Percentiles rank a stretch among this genome's conserved stretches.
These are phyloP conservation scores for Prunus mira DNA, from an alignment of 306 rosid genomes.

Conservation along the genomic window DNA sequence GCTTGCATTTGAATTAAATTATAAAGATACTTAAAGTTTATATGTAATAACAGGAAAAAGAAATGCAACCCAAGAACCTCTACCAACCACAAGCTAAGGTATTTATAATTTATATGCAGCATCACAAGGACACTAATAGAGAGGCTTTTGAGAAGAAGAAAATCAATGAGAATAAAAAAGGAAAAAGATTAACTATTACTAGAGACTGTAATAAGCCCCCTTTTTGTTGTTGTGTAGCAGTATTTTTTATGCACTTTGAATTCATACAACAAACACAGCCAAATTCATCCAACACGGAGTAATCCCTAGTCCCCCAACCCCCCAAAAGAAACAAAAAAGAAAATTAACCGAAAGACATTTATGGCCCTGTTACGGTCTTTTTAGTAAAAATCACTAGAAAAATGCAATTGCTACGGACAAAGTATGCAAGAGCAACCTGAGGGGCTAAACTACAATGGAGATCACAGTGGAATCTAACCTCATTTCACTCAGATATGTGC, in stretches of 20 bases:
- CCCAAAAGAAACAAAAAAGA: neutral
- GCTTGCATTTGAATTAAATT: neutral
- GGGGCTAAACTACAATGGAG: too few relatives aligned
- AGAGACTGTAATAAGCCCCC: neutral
- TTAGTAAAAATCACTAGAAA: too few relatives aligned
- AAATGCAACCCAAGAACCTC: constrained; percentile 10
- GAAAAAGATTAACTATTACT: neutral
- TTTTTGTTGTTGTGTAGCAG: neutral
- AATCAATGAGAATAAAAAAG: neutral
- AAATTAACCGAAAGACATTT: neutral
- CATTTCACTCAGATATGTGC: too few relatives aligned
- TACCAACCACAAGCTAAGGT: neutral
- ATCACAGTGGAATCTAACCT: too few relatives aligned
- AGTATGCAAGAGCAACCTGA: too few relatives aligned
- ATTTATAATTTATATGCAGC: neutral
- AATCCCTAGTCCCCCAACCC: too few relatives aligned
- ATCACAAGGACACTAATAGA: neutral
- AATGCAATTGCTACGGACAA: too few relatives aligned
- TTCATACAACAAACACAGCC: neutral
- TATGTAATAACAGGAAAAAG: neutral
- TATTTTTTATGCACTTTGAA: neutral
- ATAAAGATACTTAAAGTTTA: neutral
- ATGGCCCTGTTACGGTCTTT: too few relatives aligned
- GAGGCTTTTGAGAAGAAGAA: neutral
- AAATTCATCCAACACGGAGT: neutral